Percentiles rank a stretch among this genome's conserved stretches.
phyloP scores from a whole-genome alignment of 495 filamentous ascomycete species.

The Geopyxis carbonaria region DNA sequence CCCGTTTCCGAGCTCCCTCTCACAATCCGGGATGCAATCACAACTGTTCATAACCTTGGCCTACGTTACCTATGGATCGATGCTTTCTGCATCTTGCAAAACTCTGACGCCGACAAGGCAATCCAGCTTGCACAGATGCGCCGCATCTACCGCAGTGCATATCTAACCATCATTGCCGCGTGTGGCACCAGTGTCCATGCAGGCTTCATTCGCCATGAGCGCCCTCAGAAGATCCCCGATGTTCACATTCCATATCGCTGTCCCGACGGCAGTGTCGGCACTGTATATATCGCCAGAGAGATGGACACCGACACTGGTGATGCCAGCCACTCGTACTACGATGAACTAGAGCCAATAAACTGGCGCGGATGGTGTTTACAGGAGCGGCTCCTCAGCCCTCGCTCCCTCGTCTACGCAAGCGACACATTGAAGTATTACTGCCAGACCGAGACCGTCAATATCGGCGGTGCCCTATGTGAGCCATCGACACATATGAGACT shows the following conservation, averaged over 20 bases:
- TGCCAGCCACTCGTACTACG: constrained; percentile 1
- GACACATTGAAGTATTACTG: constrained; percentile 22
- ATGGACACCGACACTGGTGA: background rate
- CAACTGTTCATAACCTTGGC: constrained; percentile 17
- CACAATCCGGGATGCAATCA: constrained; percentile 24
- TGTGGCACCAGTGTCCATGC: constrained; percentile 18
- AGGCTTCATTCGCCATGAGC: constrained; percentile 19
- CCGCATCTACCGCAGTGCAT: constrained; percentile 21
- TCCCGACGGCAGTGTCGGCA: background rate
- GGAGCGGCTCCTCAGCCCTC: constrained; percentile 22
- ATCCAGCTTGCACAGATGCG: constrained; percentile 23
- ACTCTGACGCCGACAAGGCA: constrained; percentile 21
- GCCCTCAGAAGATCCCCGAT: background rate
- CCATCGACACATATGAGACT: constrained; percentile 2
- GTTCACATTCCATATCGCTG: background rate
- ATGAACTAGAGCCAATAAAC: constrained; percentile 16
- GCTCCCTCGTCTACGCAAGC: constrained; percentile 22
- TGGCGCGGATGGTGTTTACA: constrained; percentile 24
- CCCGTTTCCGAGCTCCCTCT: constrained; percentile 2
- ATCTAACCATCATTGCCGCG: constrained; percentile 23
- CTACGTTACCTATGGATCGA: constrained; percentile 29
- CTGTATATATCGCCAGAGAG: background rate
- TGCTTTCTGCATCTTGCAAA: constrained; percentile 26
- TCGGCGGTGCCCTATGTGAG: constrained; percentile 16
- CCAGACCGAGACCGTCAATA: constrained; percentile 15